Base-by-base conservation (phyloP, 345 rosid species). In the Lepidium sativum region DNA sequence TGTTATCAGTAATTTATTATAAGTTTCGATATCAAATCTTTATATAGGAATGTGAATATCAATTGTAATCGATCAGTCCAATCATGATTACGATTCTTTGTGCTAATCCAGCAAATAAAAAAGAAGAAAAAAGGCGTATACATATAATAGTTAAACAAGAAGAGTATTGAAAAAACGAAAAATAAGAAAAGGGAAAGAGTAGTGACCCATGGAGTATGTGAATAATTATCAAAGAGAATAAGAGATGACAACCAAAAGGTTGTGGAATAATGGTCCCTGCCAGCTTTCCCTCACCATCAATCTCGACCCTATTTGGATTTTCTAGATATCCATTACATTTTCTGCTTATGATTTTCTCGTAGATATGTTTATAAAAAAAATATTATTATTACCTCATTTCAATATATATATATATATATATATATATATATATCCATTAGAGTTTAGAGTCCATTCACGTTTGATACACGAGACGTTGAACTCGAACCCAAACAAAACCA, bases 161-260 rank as follows among this genome's bases (percentile, higher is more conserved):
- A 51, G 67, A 40, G 45, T 2, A 53, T 42, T 16, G 37, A 42
- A 15, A 32, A 37, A 27, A 49, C 43, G 15, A 9, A 54, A n/a
- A 54, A 29, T 18, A 63, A 54, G 37, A 56, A 56, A 56, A 57
- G 47, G 18, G 53, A 49, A 37, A 71, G 67, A 57, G 55, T 10
- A 71, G 61, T 58, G 71, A 72, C 71, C 67, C 67, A 72, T 65
- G 60, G 71, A 64, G 60, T 41, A 32, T 50, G 47, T 65, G 71
- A 72, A 72, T 63, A 56, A 72, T 65, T 60, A 66, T 72, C 77
- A 51, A 73, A 60, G 72, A 32, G 63, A 72, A 72, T 59, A 66
- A 72, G 72, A 72, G 72, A 37, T 73, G 77, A 66, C 77, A 73
- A 73, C 77, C 68, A 73, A 73, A 73, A 73, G 77, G 77, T 53